Evolutionary conservation across 768 basidiomycete species (phyloP), one percentile per base, ranked within the genome.

Genomic region (Rhodosporidiobolus odoratus): DNA sequence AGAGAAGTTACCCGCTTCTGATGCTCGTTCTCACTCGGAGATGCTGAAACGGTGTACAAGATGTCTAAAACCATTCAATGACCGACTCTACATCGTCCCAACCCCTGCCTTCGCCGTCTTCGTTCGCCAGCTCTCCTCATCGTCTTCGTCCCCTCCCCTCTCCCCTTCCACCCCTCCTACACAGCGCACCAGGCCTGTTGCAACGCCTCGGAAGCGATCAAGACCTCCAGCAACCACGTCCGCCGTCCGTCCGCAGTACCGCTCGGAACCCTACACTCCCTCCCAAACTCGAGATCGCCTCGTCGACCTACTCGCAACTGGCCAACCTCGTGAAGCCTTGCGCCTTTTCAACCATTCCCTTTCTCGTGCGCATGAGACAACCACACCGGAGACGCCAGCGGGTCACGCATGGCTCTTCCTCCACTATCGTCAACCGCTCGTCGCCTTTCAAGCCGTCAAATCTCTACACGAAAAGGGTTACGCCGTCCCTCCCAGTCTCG

Each of bases 331-430:
- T 3, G 2, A 16, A 23, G 69, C 69, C 10, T 37, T 70, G 25
- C 40, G 35, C 23, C 10, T 35, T 27, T 63, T 43, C 32, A 6
- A 34, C 47, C 25, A 38, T 1, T 32, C 52, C 40, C 47, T 69
- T 25, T 12, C 23, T 1, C 23, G 9, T 3, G 40, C 58, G 3
- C 30, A 41, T 19, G 7, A 58, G 25, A 43, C 25, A 13, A 43
- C 52, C 32, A 58, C 32, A 5, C 38, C 27, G 7, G 38, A 27
- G 13, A 57, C 57, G 3, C 58, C 43, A 35, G 66, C 48, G 21
- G 66, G 62, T 4, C 35, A 53, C 32, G 52, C 45, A 12, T 61
- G 62, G 58, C 62, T 68, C 45, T 68, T 72, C 58, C 45, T 67
- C 43, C 23, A 27, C 19, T 72, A 68, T 58, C 66, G 62, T 17